These are phyloP conservation scores for Solanum virginianum DNA, from an alignment of 257 asterid genomes.

Conservation along the genomic window DNA sequence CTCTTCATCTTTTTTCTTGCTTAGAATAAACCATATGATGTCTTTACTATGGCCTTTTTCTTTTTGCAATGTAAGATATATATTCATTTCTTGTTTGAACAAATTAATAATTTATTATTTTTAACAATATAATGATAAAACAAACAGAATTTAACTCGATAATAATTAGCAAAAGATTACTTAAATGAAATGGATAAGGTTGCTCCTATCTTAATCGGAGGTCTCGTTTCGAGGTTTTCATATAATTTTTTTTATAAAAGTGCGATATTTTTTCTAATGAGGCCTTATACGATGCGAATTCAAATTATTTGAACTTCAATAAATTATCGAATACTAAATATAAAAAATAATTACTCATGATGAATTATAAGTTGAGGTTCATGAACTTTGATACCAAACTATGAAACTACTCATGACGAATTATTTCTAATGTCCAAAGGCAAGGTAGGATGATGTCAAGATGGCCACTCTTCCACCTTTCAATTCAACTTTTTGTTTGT, in stretches of 20 bases:
- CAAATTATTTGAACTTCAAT: background rate
- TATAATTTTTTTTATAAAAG: background rate
- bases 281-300: accelerated
- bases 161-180: background rate
- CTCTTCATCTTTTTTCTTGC: background rate
- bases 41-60: background rate
- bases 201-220: background rate
- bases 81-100: background rate
- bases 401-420: background rate
- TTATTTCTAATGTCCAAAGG: background rate
- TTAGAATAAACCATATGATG: background rate
- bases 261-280: background rate
- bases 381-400: background rate
- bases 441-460: background rate
- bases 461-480: background rate
- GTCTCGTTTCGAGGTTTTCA: accelerated
- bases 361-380: background rate
- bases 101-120: background rate
- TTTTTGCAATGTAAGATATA: background rate
- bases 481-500: background rate
- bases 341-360: background rate
- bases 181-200: background rate
- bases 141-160: background rate
- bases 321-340: background rate
- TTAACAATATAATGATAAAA: background rate